phyloP scores from a whole-genome alignment of 768 basidiomycete genomes.

The Ramaria sp. region DNA sequence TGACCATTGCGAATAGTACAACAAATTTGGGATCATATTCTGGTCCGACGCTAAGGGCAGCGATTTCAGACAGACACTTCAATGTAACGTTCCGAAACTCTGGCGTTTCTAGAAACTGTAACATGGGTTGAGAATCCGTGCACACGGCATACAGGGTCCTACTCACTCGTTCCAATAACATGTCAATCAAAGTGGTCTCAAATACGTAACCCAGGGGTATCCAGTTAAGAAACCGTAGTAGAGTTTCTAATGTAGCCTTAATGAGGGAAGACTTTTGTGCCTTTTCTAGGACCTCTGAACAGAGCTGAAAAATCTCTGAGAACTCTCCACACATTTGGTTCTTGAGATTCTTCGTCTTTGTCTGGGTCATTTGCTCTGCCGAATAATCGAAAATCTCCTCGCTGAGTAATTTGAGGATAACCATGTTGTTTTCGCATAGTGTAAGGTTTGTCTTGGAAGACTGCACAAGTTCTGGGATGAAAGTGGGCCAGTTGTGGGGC shows the following conservation, averaged over 20 bases:
- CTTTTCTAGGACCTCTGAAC: conserved; percentile 36
- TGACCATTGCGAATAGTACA: conserved; percentile 33
- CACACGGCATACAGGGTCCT: neutral
- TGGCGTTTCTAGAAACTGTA: conserved; percentile 34
- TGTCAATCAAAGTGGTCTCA: conserved; percentile 37
- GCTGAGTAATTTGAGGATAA: conserved; percentile 36
- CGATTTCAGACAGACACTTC: conserved; percentile 38
- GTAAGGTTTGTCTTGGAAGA: conserved; percentile 35
- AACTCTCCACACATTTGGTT: conserved; percentile 33
- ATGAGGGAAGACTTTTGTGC: conserved; percentile 34
- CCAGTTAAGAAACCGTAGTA: conserved; percentile 39
- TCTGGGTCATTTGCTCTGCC: conserved; percentile 39
- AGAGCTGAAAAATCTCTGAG: conserved; percentile 35
- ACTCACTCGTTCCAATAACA: conserved; percentile 30
- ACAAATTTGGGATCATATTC: conserved; percentile 39
- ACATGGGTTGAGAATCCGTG: neutral
- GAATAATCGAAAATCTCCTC: conserved; percentile 43
- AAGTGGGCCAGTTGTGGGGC: conserved; percentile 39
- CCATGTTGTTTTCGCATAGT: conserved; percentile 44
- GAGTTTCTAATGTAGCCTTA: conserved; percentile 36
- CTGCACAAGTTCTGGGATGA: conserved; percentile 36
- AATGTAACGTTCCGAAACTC: conserved; percentile 40
- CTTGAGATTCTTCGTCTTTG: conserved; percentile 38
- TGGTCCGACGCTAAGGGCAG: conserved; percentile 31
- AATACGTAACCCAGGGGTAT: conserved; percentile 43